phyloP scores from a whole-genome alignment of 371 early-diverging fungal genomes.

The Fennellomyces sp. region DNA sequence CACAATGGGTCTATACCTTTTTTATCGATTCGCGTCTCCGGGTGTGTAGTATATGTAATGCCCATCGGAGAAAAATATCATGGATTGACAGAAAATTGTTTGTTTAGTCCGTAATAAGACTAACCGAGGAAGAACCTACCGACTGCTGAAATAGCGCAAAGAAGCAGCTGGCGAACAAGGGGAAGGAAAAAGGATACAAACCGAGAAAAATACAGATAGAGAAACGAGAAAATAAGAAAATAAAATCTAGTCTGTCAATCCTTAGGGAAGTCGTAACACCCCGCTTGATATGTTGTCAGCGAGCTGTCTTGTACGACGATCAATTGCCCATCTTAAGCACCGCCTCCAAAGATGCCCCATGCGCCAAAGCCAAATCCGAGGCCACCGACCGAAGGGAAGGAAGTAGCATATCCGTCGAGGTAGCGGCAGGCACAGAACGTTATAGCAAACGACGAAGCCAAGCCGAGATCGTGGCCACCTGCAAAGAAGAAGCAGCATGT shows the following conservation, averaged over 20 bases:
- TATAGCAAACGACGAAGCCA: not conserved
- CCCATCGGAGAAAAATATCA: too few species aligned
- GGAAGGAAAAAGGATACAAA: not conserved
- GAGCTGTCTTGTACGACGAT: constrained; percentile 1
- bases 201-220: not conserved
- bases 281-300: not conserved
- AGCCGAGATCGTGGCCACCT: not conserved
- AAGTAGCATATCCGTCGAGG: not conserved
- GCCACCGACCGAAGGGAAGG: constrained; percentile 12
- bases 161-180: not conserved
- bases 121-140: not conserved
- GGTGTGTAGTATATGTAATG: too few species aligned
- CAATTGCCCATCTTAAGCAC: constrained; percentile 14
- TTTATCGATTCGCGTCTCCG: too few species aligned
- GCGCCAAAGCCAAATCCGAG: constrained; percentile 3
- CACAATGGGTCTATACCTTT: too few species aligned
- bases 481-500: not conserved
- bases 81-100: too few species aligned
- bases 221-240: not conserved
- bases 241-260: not conserved
- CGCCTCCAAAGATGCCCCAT: constrained; percentile 3
- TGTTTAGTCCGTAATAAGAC: too few species aligned
- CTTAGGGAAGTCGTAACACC: not conserved
- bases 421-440: not conserved
- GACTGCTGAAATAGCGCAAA: not conserved